phyloP scores from a whole-genome alignment of 2,329 filamentous ascomycete species.

The Neopestalotiopsis clavispora region DNA sequence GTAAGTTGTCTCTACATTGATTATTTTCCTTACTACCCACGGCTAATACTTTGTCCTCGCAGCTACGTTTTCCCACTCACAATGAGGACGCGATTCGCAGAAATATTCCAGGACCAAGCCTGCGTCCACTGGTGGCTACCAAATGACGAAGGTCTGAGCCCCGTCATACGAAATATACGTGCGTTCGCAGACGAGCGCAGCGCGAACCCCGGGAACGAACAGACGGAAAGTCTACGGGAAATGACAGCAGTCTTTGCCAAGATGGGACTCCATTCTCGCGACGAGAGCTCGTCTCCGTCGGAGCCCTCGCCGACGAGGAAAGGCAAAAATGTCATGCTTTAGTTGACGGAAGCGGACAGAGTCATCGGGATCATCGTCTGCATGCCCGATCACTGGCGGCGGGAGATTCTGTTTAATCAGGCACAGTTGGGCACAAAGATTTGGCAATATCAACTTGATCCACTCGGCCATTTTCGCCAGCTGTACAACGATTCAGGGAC shows the following conservation, averaged over 20 bases:
- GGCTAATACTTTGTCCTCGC: constrained; percentile 18
- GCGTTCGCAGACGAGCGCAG: constrained; percentile 82
- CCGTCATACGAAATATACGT: constrained; percentile 77
- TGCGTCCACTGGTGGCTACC: constrained; percentile 89
- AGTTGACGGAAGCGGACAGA: background rate
- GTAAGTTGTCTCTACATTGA: constrained; percentile 54
- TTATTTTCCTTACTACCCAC: constrained; percentile 9
- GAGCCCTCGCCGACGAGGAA: constrained; percentile 24
- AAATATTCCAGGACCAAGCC: constrained; percentile 73
- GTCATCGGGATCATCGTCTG: too few species aligned
- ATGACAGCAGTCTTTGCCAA: constrained; percentile 76
- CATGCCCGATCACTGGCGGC: too few species aligned
- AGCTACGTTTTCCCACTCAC: constrained; percentile 85
- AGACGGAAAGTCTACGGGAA: constrained; percentile 71
- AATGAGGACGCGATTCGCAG: constrained; percentile 76
- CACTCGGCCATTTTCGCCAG: too few species aligned
- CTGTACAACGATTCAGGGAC: too few species aligned
- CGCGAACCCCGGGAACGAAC: constrained; percentile 59
- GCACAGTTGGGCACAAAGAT: too few species aligned
- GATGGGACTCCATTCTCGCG: constrained; percentile 53
- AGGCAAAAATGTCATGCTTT: constrained; percentile 14
- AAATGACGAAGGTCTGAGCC: constrained; percentile 75
- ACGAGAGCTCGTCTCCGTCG: constrained; percentile 23
- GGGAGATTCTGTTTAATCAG: too few species aligned
- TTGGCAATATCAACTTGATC: too few species aligned